Evolutionary conservation across 495 filamentous ascomycete genomes (phyloP).

Genomic region (Venustampulla echinocandica): DNA sequence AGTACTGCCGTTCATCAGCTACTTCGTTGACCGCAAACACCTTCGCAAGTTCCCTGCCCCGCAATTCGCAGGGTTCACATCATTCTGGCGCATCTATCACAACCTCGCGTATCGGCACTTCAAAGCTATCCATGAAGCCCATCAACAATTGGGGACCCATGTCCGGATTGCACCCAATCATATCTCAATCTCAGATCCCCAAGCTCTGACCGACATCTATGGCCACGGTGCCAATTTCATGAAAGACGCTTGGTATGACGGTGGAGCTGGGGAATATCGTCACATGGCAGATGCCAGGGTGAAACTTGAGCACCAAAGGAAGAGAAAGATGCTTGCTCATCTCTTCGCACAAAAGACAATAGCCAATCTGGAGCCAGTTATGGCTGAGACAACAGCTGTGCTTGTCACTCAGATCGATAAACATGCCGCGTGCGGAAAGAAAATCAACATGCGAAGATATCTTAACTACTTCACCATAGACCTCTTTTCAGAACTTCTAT

Average conservation of each 20-base stretch:
- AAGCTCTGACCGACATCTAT: conserved; percentile 26
- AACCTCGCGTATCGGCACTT: conserved; percentile 6
- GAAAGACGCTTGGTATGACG: conserved; percentile 18
- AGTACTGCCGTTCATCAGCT: neutral
- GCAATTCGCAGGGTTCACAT: conserved; percentile 9
- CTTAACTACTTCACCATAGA: conserved; percentile 18
- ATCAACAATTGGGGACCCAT: conserved; percentile 7
- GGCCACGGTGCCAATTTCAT: conserved; percentile 18
- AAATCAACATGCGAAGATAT: conserved; percentile 17
- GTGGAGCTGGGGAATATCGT: conserved; percentile 9
- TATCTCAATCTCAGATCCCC: conserved; percentile 22
- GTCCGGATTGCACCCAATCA: conserved; percentile 30
- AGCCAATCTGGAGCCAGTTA: conserved; percentile 6
- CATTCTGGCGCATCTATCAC: conserved; percentile 10
- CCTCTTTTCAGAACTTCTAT: conserved; percentile 12
- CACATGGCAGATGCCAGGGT: conserved; percentile 9
- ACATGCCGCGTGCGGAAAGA: conserved; percentile 1
- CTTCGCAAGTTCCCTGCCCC: conserved; percentile 14
- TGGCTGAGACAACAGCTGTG: neutral
- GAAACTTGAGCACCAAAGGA: conserved; percentile 6
- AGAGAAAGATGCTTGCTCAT: conserved; percentile 3
- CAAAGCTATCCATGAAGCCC: conserved; percentile 8
- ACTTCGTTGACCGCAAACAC: conserved; percentile 4
- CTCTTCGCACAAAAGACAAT: conserved; percentile 12
- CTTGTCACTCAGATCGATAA: conserved; percentile 12